These are phyloP conservation scores for Rhizodiscina lignyota DNA, from an alignment of 495 filamentous ascomycete genomes.

Conservation along the genomic window DNA sequence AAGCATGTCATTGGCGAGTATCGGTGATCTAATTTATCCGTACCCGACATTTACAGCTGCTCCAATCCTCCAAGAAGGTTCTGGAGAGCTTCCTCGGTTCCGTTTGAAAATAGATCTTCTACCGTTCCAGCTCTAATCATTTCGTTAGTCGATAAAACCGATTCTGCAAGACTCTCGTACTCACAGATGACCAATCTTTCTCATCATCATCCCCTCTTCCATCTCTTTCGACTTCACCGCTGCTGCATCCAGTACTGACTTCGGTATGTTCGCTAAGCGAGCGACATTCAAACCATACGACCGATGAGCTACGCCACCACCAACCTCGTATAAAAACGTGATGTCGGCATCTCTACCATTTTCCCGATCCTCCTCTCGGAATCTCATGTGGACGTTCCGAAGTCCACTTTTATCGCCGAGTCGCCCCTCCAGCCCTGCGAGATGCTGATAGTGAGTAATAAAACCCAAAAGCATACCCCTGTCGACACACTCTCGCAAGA, in stretches of 20 bases:
- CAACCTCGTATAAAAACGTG: conserved; percentile 40
- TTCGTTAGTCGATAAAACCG: too few relatives aligned
- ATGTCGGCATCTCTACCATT: conserved; percentile 26
- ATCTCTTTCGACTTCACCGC: conserved; percentile 13
- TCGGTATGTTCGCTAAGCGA: conserved; percentile 65
- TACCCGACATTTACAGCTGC: too few relatives aligned
- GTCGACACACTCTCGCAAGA: conserved; percentile 56
- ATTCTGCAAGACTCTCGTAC: too few relatives aligned
- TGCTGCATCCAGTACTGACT: conserved; percentile 58
- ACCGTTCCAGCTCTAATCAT: too few relatives aligned
- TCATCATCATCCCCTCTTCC: too few relatives aligned
- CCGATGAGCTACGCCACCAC: conserved; percentile 77
- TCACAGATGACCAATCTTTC: too few relatives aligned
- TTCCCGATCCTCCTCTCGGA: conserved; percentile 34
- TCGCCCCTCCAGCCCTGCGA: conserved; percentile 52
- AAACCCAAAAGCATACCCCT: conserved; percentile 63
- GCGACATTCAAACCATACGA: conserved; percentile 93
- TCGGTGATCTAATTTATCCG: too few relatives aligned
- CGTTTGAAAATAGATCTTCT: too few relatives aligned
- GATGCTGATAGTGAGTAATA: conserved; percentile 90
- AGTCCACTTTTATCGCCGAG: conserved; percentile 33
- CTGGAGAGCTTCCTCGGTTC: too few relatives aligned
- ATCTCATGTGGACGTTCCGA: conserved; percentile 72
- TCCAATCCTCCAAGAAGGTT: too few relatives aligned
- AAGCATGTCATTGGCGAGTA: too few relatives aligned